Base-by-base conservation (phyloP, 2,329 filamentous ascomycete species). In the Fusarium sp. region DNA sequence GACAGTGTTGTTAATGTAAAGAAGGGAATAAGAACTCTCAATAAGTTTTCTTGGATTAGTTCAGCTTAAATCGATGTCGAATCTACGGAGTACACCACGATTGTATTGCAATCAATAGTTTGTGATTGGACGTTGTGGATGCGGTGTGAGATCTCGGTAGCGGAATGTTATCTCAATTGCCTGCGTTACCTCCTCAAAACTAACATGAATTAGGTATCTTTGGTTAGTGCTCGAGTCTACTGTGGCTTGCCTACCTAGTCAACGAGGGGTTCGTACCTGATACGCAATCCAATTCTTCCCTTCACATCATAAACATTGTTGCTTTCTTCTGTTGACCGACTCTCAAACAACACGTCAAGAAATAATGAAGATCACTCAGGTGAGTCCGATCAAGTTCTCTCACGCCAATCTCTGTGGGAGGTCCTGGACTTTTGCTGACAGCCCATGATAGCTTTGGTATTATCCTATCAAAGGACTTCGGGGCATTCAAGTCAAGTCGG, bases 401-500 rank as follows among this genome's bases (percentile, higher is more conserved):
- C 10, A 14, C 30, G 26, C n/a, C 36, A 9, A 41, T 45, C 11
- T 39, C 38, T 30, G 12, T 17, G 34, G 54, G n/a, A 34, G 12
- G n/a, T 15, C 30, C n/a, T 36, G 30, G n/a, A 26, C 1, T 36
- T 58, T 54, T 41, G n/a, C 63, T 75, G 20, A 74, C 20, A 62
- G 32, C 28, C 14, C 15, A 50, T 30, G 24, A 17, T 59, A 84
- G 81, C 85, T 94, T 41, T 93, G 91, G 81, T 86, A 92, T 54
- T 94, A 94, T 80, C 92, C 93, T 47, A 91, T 94, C 82, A 94
- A 94, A 79, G 91, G 88, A 13, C 86, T 94, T n/a, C 89, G 90
- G 41, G 89, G 88, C 57, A 88, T 92, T 61, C 81, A 85, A 24
- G 82, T 94, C 38, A 67, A 84, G 9, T 81, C 83, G 2, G 86